Conservation (phyloP, 164 flowering plant species). For the Akebia trifoliata region DNA sequence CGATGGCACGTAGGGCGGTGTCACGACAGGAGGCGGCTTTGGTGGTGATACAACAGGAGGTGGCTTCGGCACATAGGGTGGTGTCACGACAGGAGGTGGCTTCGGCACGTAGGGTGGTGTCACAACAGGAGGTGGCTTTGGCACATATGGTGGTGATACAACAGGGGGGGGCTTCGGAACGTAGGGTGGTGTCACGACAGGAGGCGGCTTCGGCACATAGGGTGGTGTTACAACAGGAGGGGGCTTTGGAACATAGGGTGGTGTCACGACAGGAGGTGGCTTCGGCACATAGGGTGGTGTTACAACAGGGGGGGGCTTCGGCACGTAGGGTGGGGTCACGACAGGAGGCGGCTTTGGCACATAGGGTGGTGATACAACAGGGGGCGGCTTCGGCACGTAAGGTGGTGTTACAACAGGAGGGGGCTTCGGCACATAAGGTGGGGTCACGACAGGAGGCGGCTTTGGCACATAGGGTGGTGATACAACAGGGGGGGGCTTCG, state of each 20-base stretch:
- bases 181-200: not conserved
- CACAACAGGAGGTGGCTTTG: conserved; percentile 2
- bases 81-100: conserved; percentile 8
- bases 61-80: conserved; percentile 13
- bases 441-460: conserved; percentile 9
- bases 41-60: conserved; percentile 10
- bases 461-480: conserved; percentile 15
- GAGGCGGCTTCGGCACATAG: not conserved
- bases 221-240: conserved; percentile 6
- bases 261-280: conserved; percentile 9
- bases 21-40: conserved; percentile 22
- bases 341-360: conserved; percentile 16
- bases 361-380: conserved; percentile 7
- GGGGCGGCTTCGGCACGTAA: not conserved
- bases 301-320: conserved; percentile 17
- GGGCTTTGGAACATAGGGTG: conserved; percentile 10
- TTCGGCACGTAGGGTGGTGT: conserved; percentile 8
- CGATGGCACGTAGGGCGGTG: conserved; percentile 25
- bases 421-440: conserved; percentile 10
- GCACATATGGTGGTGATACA: conserved; percentile 2
- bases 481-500: conserved; percentile 17
- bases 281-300: conserved; percentile 15
- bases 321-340: conserved; percentile 6
- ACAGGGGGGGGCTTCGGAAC: conserved; percentile 9
- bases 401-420: conserved; percentile 6